These are phyloP conservation scores for Neckera pumila DNA, from an alignment of 225 moss, liverwort and hornwort genomes.

Conservation along the genomic window DNA sequence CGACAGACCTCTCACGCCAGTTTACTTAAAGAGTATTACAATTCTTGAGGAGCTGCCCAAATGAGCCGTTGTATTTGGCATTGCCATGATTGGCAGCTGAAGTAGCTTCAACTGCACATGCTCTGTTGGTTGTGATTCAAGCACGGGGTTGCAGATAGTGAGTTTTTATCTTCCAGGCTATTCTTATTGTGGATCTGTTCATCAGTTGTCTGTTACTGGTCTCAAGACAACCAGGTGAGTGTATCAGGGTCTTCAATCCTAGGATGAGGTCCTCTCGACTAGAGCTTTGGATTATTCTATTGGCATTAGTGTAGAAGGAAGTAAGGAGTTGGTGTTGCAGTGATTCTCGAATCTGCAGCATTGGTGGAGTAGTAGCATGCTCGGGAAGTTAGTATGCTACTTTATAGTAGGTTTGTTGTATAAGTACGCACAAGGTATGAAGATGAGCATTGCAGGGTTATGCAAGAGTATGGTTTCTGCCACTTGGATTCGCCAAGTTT, in stretches of 20 bases:
- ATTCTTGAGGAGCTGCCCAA: constrained; percentile 21
- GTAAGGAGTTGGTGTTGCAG: neutral
- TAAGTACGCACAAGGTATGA: neutral
- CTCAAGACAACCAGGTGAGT: neutral
- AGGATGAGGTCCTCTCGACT: neutral
- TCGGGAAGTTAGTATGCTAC: neutral
- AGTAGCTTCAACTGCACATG: neutral
- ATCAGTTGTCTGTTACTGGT: neutral
- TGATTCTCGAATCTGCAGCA: neutral
- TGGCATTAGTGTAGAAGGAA: neutral
- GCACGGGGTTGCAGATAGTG: neutral
- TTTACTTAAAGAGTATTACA: constrained; percentile 25
- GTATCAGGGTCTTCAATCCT: neutral
- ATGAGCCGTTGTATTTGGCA: neutral
- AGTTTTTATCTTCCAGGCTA: neutral
- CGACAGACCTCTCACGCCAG: constrained; percentile 36
- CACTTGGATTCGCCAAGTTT: neutral
- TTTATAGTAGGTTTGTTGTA: neutral
- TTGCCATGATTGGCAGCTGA: neutral
- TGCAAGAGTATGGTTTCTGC: neutral
- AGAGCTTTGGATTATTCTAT: neutral
- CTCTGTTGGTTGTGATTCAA: neutral
- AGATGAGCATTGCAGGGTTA: neutral
- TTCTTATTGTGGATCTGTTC: neutral
- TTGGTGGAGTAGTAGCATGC: neutral